Percentiles rank a stretch among this genome's conserved stretches.
Conservation (phyloP, 495 filamentous ascomycete genomes). For the Hypomontagnella monticulosa region DNA sequence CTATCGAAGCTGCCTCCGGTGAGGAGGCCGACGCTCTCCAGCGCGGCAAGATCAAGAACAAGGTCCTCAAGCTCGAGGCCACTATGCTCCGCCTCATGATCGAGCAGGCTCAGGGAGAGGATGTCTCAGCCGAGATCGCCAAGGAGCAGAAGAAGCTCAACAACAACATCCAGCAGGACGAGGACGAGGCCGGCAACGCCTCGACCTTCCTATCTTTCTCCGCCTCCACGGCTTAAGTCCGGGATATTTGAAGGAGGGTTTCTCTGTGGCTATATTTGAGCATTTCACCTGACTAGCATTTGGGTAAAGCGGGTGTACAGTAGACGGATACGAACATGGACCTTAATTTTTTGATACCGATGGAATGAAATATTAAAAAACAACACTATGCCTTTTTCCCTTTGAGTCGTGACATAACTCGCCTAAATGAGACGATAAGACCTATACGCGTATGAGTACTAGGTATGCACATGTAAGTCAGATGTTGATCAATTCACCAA, state of each 20-base stretch:
- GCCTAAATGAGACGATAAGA: no score
- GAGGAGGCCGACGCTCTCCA: constrained; percentile 51
- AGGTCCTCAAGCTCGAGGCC: constrained; percentile 60
- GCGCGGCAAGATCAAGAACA: constrained; percentile 66
- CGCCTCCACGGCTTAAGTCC: constrained; percentile 38
- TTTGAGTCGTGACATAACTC: background rate
- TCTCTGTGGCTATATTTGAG: background rate
- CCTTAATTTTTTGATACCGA: constrained; percentile 39
- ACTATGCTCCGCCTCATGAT: constrained; percentile 49
- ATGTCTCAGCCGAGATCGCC: constrained; percentile 44
- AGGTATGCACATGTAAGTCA: no score
- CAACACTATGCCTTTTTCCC: background rate
- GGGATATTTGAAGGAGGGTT: background rate
- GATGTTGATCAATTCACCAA: no score
- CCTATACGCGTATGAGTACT: no score
- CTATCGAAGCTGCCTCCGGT: constrained; percentile 49
- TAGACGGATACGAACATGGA: constrained; percentile 21
- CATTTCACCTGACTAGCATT: background rate
- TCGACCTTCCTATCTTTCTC: constrained; percentile 43
- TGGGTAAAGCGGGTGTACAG: background rate
- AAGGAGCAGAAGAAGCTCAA: constrained; percentile 56
- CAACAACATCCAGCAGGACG: constrained; percentile 56
- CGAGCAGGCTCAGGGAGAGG: constrained; percentile 50
- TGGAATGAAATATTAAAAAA: constrained; percentile 17
- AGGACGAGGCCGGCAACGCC: constrained; percentile 48